Percentiles rank a stretch among this genome's conserved stretches.
Evolutionary conservation across 1,284 basidiomycete species (phyloP).

Genomic region (Tylopilus sp.): DNA sequence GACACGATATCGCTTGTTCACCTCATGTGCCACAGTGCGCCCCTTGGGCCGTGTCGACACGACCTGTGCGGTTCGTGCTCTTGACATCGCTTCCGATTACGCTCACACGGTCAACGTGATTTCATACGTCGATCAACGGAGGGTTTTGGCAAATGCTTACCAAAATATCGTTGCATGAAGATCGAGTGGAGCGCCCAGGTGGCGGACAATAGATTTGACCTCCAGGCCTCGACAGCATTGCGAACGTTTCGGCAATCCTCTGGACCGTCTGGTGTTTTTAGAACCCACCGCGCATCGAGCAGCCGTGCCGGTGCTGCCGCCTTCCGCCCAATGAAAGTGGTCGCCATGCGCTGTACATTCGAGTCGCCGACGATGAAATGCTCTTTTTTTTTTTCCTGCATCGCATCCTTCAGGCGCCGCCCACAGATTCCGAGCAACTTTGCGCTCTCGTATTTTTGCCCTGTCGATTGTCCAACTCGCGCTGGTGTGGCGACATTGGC

Average conservation of each 20-base stretch:
- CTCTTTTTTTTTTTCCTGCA: not conserved
- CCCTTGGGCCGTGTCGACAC: slow-evolving; percentile 14
- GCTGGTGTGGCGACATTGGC: too few relatives aligned
- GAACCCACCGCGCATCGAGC: not conserved
- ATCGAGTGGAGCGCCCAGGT: slow-evolving; percentile 25
- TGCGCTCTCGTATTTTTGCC: slow-evolving; percentile 23
- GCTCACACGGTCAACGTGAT: slow-evolving; percentile 12
- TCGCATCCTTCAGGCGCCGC: slow-evolving; percentile 14
- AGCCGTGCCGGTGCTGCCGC: slow-evolving; percentile 1
- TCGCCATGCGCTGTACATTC: not conserved
- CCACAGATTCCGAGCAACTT: slow-evolving; percentile 14
- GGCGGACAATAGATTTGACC: slow-evolving; percentile 20
- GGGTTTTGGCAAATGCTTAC: not conserved
- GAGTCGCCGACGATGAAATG: not conserved
- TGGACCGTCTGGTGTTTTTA: slow-evolving; percentile 14
- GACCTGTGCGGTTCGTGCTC: slow-evolving; percentile 11
- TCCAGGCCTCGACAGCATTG: not conserved
- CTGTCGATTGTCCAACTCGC: slow-evolving; percentile 18
- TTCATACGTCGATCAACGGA: slow-evolving; percentile 11
- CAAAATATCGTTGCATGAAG: slow-evolving; percentile 9
- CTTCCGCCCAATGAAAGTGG: slow-evolving; percentile 4
- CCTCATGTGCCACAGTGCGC: slow-evolving; percentile 18
- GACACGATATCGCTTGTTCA: slow-evolving; percentile 22
- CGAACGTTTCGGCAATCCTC: slow-evolving; percentile 1
- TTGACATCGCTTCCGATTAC: slow-evolving; percentile 19